A percentile compares a stretch with the other conserved stretches of the same genome.
phyloP scores from a whole-genome alignment of 352 stramenopile genomes.

The Phytophthora palmivora region DNA sequence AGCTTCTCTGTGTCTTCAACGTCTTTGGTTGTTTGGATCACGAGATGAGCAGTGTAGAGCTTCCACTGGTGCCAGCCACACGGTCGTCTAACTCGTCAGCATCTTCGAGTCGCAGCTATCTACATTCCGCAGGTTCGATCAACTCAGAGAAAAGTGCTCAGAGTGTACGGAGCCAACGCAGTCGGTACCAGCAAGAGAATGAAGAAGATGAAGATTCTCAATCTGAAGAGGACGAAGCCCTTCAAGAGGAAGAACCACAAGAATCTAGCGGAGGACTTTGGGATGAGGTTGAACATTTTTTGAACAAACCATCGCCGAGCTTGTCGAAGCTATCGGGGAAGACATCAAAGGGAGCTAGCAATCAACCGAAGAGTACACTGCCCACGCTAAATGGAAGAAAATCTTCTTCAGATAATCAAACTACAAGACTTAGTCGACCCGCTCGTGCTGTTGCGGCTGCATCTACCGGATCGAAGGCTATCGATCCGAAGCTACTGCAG shows the following conservation, averaged over 20 bases:
- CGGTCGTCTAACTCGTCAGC: conserved; percentile 50
- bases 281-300: conserved; percentile 79
- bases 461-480: conserved; percentile 32
- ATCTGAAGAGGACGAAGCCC: conserved; percentile 12
- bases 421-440: conserved; percentile 22
- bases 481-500: conserved; percentile 75
- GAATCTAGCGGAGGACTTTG: conserved; percentile 57
- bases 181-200: conserved; percentile 28
- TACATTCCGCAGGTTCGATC: conserved; percentile 53
- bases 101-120: conserved; percentile 46
- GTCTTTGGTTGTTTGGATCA: conserved; percentile 1
- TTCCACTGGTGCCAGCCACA: conserved; percentile 57
- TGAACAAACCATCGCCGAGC: conserved; percentile 74
- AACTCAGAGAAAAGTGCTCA: conserved; percentile 42
- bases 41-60: conserved; percentile 57
- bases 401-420: conserved; percentile 42
- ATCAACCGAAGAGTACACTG: conserved; percentile 49
- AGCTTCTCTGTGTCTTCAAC: conserved; percentile 1
- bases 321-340: conserved; percentile 50
- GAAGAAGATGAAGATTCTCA: conserved; percentile 13
- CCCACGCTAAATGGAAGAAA: conserved; percentile 44
- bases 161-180: conserved; percentile 41
- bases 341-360: conserved; percentile 28
- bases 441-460: conserved; percentile 10
- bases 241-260: conserved; percentile 46